These are phyloP conservation scores for Diaporthe helianthi DNA, from an alignment of 2,329 filamentous ascomycete species.

Conservation along the genomic window DNA sequence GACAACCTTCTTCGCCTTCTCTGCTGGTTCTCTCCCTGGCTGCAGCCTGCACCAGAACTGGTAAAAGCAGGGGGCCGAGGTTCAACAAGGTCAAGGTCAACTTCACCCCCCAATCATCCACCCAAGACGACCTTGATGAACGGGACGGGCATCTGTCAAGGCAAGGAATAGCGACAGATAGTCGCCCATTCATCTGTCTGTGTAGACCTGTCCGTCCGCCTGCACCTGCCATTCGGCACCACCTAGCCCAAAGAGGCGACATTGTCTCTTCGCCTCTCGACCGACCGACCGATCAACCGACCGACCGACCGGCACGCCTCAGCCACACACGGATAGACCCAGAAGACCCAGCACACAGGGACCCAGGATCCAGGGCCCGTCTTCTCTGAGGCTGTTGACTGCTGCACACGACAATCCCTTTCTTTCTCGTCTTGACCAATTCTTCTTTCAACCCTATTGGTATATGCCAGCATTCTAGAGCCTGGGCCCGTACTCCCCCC, in stretches of 20 bases:
- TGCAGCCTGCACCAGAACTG: not conserved
- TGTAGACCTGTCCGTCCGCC: conserved; percentile 20
- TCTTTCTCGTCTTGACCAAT: conserved; percentile 1
- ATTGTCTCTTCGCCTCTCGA: conserved; percentile 7
- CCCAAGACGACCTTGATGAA: conserved; percentile 2
- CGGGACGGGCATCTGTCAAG: conserved; percentile 4
- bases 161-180: conserved; percentile 26
- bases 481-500: not conserved
- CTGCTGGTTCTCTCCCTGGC: not conserved
- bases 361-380: not conserved
- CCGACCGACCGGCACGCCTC: conserved; percentile 1
- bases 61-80: not conserved
- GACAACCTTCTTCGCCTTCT: not conserved
- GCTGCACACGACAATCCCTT: conserved; percentile 25
- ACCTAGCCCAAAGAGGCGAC: not conserved
- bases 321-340: not conserved
- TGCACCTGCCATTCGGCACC: conserved; percentile 11
- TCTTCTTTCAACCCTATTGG: not conserved
- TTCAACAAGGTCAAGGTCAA: conserved; percentile 6
- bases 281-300: not conserved
- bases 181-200: conserved; percentile 20
- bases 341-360: not conserved
- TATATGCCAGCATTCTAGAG: conserved; percentile 22
- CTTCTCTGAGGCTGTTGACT: not conserved
- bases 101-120: not conserved